These are phyloP conservation scores for Wolfiporia cocos DNA, from an alignment of 1,284 basidiomycete genomes.

Conservation along the genomic window DNA sequence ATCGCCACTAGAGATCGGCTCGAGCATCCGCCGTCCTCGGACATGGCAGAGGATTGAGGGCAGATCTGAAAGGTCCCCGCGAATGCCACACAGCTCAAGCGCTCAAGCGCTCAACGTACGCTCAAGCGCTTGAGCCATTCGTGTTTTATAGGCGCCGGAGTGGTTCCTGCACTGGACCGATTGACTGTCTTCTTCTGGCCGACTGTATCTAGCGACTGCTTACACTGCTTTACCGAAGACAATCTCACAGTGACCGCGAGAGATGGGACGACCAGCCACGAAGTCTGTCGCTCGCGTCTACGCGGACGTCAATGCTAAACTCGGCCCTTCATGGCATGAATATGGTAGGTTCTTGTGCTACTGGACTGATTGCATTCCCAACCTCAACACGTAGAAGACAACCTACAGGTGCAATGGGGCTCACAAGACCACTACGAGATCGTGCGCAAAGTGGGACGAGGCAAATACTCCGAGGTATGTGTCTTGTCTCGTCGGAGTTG, in stretches of 20 bases:
- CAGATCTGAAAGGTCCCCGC: too few relatives aligned
- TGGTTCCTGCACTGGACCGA: too few relatives aligned
- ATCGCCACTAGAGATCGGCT: slow-evolving; percentile 16
- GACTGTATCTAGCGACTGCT: too few relatives aligned
- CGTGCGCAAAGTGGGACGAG: slow-evolving; percentile 92
- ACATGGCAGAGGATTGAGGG: slow-evolving; percentile 15
- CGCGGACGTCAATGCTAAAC: slow-evolving; percentile 64
- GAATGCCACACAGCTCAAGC: too few relatives aligned
- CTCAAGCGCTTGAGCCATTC: too few relatives aligned
- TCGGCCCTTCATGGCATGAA: slow-evolving; percentile 77
- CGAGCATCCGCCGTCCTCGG: slow-evolving; percentile 4
- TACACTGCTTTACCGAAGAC: too few relatives aligned
- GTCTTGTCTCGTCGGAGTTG: slow-evolving; percentile 17
- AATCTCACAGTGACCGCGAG: too few relatives aligned
- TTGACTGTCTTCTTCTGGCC: too few relatives aligned
- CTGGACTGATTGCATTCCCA: slow-evolving; percentile 10
- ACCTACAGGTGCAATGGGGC: slow-evolving; percentile 91
- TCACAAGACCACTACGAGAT: slow-evolving; percentile 99
- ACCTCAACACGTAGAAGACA: slow-evolving; percentile 49
- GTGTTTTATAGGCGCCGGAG: too few relatives aligned
- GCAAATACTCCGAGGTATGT: slow-evolving; percentile 94
- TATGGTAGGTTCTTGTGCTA: slow-evolving; percentile 46
- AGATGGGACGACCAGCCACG: slow-evolving; percentile 58
- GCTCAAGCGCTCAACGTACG: too few relatives aligned
- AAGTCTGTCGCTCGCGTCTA: slow-evolving; percentile 75